phyloP scores from a whole-genome alignment of 768 basidiomycete species.

The Serpula lacrymans region DNA sequence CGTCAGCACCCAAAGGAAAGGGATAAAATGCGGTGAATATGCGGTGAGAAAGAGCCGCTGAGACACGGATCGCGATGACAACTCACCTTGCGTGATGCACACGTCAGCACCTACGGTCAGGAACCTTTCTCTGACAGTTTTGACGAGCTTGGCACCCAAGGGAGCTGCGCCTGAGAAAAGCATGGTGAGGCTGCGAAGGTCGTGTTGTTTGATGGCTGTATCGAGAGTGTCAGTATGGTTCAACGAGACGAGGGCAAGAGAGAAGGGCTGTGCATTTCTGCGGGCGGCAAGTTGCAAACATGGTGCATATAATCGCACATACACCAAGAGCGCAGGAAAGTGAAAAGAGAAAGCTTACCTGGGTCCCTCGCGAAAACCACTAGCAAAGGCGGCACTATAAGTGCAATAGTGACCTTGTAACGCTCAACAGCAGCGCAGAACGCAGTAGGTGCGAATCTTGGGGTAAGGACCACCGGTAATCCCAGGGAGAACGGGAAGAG shows the following conservation, averaged over 20 bases:
- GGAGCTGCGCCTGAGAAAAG: conserved; percentile 82
- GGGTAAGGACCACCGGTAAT: conserved; percentile 52
- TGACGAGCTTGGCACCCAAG: conserved; percentile 58
- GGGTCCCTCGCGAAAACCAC: conserved; percentile 70
- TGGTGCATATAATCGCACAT: background rate
- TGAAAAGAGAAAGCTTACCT: conserved; percentile 37
- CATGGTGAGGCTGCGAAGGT: conserved; percentile 55
- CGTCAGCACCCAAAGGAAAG: background rate
- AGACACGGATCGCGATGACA: background rate
- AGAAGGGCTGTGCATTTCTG: background rate
- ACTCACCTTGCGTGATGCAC: conserved; percentile 50
- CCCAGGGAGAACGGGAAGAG: conserved; percentile 53
- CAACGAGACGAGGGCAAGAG: background rate
- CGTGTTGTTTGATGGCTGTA: conserved; percentile 60
- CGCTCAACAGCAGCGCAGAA: conserved; percentile 66
- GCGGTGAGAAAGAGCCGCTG: background rate
- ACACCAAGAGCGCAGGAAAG: background rate
- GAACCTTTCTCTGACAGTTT: conserved; percentile 39
- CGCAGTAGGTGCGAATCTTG: conserved; percentile 65
- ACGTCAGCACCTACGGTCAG: conserved; percentile 39
- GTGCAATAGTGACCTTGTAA: conserved; percentile 54
- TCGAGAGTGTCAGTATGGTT: background rate
- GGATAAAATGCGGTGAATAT: no score
- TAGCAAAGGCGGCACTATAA: conserved; percentile 83
- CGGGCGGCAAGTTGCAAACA: background rate